Evolutionary conservation across 164 flowering plant genomes (phyloP).

Genomic region (Sextonia rubra): DNA sequence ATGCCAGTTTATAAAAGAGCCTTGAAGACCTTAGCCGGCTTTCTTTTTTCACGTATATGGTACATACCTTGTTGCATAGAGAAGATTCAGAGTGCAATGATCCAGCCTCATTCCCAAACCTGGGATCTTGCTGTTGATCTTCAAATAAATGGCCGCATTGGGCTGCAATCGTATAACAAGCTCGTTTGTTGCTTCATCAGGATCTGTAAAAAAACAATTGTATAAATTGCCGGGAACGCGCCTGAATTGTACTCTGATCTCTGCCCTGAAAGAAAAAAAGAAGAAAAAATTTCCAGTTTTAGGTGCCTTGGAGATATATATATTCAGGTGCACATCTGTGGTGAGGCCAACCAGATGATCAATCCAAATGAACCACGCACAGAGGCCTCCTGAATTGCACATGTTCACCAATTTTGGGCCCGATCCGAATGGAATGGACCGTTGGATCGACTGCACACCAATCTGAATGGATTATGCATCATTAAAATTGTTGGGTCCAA

Average conservation of each 20-base stretch:
- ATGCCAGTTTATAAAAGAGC: not conserved
- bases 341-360: too few species aligned
- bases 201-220: slow-evolving; percentile 65
- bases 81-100: slow-evolving; percentile 76
- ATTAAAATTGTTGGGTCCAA: too few species aligned
- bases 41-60: not conserved
- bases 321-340: too few species aligned
- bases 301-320: too few species aligned
- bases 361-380: too few species aligned
- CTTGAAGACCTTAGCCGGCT: not conserved
- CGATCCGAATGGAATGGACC: too few species aligned
- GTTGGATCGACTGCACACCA: too few species aligned
- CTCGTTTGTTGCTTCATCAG: slow-evolving; percentile 84
- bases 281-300: too few species aligned
- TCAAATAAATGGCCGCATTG: slow-evolving; percentile 91
- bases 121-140: slow-evolving; percentile 93
- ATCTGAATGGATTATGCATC: too few species aligned
- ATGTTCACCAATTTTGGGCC: too few species aligned
- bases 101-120: slow-evolving; percentile 92
- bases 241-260: slow-evolving; percentile 90
- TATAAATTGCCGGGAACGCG: slow-evolving; percentile 94
- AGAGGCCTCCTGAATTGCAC: too few species aligned
- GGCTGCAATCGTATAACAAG: slow-evolving; percentile 93
- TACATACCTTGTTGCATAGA: slow-evolving; percentile 74
- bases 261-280: slow-evolving; percentile 47